Conservation (phyloP, 2,329 filamentous ascomycete species). For the Stemphylium vesicarium region DNA sequence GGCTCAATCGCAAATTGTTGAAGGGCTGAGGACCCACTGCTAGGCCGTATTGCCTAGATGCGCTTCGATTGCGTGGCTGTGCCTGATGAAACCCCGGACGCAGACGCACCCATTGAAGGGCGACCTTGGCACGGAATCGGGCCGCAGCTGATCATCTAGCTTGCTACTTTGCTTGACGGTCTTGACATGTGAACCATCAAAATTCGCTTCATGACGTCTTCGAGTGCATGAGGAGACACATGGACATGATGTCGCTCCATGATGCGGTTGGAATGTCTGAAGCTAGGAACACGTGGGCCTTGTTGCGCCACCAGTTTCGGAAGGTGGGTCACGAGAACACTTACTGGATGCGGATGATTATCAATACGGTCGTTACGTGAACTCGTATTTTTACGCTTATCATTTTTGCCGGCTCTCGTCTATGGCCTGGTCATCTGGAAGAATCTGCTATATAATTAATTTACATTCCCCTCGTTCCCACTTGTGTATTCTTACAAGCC, state of each 20-base stretch:
- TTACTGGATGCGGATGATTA: neutral
- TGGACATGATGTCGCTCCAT: no score
- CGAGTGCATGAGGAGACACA: no score
- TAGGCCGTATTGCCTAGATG: conserved; percentile 4
- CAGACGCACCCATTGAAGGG: conserved; percentile 2
- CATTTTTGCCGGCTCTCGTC: no score
- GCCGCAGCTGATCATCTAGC: conserved; percentile 6
- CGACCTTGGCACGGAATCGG: conserved; percentile 15
- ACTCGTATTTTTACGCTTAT: no score
- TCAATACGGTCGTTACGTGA: no score
- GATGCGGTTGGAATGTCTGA: no score
- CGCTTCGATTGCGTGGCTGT: conserved; percentile 11
- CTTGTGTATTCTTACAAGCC: neutral
- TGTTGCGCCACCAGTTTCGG: neutral
- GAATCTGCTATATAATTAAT: no score
- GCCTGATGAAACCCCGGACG: conserved; percentile 21
- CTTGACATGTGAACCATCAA: neutral
- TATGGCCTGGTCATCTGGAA: no score
- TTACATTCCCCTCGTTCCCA: neutral
- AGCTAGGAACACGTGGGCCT: no score
- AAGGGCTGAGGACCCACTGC: conserved; percentile 8
- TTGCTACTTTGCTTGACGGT: neutral
- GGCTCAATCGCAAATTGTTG: conserved; percentile 3
- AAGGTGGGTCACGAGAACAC: conserved; percentile 3
- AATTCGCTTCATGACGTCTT: no score